phyloP scores from a whole-genome alignment of 352 stramenopile species.

The Pythium brachiatum region DNA sequence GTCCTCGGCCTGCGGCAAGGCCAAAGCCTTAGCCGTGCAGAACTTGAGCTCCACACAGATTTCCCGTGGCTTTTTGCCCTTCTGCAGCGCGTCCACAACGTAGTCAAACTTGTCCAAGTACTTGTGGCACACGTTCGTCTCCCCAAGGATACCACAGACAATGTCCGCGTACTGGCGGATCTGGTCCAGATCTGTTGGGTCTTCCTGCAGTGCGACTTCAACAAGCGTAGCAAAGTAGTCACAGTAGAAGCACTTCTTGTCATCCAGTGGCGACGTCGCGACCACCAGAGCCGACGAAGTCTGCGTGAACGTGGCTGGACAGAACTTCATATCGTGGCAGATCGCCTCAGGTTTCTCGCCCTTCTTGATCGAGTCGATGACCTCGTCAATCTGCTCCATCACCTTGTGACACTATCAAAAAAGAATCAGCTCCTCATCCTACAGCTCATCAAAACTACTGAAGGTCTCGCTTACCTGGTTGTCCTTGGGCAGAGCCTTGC shows the following conservation, averaged over 20 bases:
- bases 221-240: conserved; percentile 64
- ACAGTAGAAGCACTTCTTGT: conserved; percentile 62
- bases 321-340: conserved; percentile 29
- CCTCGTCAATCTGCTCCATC: conserved; percentile 48
- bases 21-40: conserved; percentile 26
- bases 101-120: conserved; percentile 70
- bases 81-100: conserved; percentile 59
- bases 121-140: conserved; percentile 58
- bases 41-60: conserved; percentile 66
- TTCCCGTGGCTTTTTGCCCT: conserved; percentile 58
- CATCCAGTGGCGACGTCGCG: conserved; percentile 10
- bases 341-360: conserved; percentile 41
- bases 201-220: conserved; percentile 54
- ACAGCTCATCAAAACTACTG: conserved; percentile 1
- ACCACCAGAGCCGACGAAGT: not conserved
- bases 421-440: not conserved
- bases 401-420: conserved; percentile 41
- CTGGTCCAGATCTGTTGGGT: conserved; percentile 46
- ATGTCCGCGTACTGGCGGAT: conserved; percentile 72
- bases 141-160: conserved; percentile 67
- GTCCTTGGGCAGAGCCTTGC: conserved; percentile 40
- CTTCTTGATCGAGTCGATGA: conserved; percentile 48
- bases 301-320: not conserved
- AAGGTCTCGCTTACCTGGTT: conserved; percentile 46
- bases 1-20: conserved; percentile 7